Conservation (phyloP, 345 rosid genomes). For the Hevea brasiliensis region DNA sequence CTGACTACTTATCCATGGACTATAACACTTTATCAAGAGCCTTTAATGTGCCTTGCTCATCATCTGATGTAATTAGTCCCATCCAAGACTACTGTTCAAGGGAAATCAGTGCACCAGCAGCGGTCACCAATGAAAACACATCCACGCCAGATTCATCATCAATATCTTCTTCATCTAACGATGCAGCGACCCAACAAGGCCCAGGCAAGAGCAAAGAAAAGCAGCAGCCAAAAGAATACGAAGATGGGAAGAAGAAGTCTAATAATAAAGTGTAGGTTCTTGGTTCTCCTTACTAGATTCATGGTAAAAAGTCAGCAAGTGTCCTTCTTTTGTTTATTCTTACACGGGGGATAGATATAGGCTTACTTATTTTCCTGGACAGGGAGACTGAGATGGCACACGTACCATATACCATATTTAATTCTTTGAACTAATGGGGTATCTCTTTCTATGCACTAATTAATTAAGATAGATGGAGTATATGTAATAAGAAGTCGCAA, state of each 20-base stretch:
- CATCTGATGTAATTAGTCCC: conserved; percentile 31
- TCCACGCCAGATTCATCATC: conserved; percentile 38
- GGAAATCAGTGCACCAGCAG: conserved; percentile 4
- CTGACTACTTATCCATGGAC: conserved; percentile 32
- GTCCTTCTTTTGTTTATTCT: no score
- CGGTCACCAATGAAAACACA: conserved; percentile 20
- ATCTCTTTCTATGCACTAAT: no score
- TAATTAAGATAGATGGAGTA: no score
- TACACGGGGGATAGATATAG: no score
- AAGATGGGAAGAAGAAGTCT: conserved; percentile 32
- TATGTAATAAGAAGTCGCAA: no score
- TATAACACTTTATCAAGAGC: conserved; percentile 21
- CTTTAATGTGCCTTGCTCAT: conserved; percentile 25
- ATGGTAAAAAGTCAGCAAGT: no score
- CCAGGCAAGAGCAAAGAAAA: conserved; percentile 30
- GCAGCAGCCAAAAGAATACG: conserved; percentile 26
- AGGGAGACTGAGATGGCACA: no score
- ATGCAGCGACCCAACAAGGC: conserved; percentile 30
- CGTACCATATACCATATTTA: no score
- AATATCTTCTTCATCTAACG: conserved; percentile 35
- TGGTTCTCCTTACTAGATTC: background rate
- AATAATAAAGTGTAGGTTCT: conserved; percentile 38
- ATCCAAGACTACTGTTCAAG: conserved; percentile 12
- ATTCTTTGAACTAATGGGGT: no score
- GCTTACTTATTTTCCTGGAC: no score